Evolutionary conservation across 768 basidiomycete genomes (phyloP), one percentile per base, ranked within the genome.

Genomic region (Tricholoma matsutake): DNA sequence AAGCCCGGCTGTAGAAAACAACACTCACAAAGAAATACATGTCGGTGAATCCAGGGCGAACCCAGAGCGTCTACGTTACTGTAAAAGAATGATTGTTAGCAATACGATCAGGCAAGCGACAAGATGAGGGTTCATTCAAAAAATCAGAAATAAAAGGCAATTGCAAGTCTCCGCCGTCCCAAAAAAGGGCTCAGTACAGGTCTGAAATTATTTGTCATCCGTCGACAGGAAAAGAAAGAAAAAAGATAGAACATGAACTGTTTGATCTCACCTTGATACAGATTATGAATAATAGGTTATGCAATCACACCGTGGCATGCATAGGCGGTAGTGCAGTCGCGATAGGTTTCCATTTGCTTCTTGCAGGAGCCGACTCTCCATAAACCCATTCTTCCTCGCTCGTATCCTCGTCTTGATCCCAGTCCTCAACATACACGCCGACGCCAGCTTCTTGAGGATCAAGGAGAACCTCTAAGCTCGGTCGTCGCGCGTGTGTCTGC

Each of bases 361-460:
- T 74, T 10, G 82, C 77, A 10, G 86, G 86, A 10, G 80, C 78
- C 1, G 81, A 78, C 66, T 82, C 73, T 31, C 82, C 83, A 65
- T 91, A 91, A 6, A 82, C 78, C 90, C 89, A 92, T 34, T 86
- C 82, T 4, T 77, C 76, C 6, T 82, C 82, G 0, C 69, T 68
- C 66, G 81, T 78, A 20, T 66, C 72, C 11, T 68, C 67, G 4
- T 70, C 75, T 4, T 65, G 73, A 66, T 86, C 89, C 60, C 83
- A 88, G 64, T 92, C 86, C 67, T 93, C 87, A 22, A 93, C 89
- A 63, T 86, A 92, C 22, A 93, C 87, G 1, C 87, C 84, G 20
- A 93, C 89, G 1, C 91, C 91, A 8, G 83, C 79, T 2, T 91
- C 89, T 43, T 82, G 77, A 0, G 89, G 87, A 53, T 90, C 84